Percentiles rank a stretch among this genome's conserved stretches.
These are phyloP conservation scores for Penicillium taxi DNA, from an alignment of 495 filamentous ascomycete species.

Conservation along the genomic window DNA sequence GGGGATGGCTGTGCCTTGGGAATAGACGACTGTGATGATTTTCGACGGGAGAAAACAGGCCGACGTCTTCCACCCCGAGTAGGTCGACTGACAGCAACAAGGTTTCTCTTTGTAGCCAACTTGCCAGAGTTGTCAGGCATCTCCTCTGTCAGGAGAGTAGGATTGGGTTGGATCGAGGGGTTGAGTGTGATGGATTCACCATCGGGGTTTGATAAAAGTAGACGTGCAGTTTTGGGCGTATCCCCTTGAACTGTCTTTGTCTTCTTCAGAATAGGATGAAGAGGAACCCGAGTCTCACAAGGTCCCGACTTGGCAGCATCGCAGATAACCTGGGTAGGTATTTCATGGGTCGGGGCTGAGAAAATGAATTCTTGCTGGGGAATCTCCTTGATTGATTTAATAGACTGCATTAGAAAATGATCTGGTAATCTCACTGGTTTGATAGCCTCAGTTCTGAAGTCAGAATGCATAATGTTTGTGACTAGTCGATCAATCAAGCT, in stretches of 20 bases:
- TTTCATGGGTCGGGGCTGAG: conserved; percentile 1
- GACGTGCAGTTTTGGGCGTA: conserved; percentile 28
- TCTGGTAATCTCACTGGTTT: conserved; percentile 2
- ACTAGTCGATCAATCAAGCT: conserved; percentile 35
- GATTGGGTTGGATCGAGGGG: conserved; percentile 26
- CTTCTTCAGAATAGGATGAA: conserved; percentile 37
- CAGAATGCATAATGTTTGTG: conserved; percentile 25
- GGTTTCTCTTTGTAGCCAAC: conserved; percentile 23
- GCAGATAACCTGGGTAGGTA: conserved; percentile 1
- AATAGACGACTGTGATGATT: conserved; percentile 32
- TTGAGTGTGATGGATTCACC: conserved; percentile 28
- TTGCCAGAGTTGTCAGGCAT: conserved; percentile 6
- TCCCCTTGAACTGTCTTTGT: conserved; percentile 18
- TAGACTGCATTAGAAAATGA: conserved; percentile 1
- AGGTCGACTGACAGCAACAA: conserved; percentile 24
- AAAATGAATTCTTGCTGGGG: too few relatives aligned
- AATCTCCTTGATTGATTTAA: too few relatives aligned
- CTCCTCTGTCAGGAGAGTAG: conserved; percentile 11
- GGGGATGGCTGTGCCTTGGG: conserved; percentile 2
- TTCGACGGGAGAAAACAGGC: conserved; percentile 35
- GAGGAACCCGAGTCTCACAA: conserved; percentile 8
- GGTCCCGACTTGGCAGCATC: conserved; percentile 5
- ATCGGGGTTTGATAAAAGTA: conserved; percentile 21
- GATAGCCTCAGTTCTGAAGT: conserved; percentile 1
- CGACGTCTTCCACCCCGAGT: conserved; percentile 29